phyloP scores from a whole-genome alignment of 495 filamentous ascomycete genomes.

The Penicillium diatomitis region DNA sequence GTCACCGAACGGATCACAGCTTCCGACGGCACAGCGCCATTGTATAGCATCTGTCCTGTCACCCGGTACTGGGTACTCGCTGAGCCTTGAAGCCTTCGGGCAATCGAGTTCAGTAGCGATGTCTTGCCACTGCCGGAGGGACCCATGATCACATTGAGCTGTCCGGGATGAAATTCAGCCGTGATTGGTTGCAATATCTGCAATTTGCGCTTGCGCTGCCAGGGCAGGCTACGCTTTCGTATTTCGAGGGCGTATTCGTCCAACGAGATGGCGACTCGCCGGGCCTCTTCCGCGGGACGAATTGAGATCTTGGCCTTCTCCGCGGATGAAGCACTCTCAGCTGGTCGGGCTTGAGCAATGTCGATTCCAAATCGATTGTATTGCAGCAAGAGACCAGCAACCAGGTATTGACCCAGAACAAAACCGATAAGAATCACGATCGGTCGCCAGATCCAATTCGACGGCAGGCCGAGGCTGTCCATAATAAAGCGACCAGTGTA shows the following conservation, averaged over 20 bases:
- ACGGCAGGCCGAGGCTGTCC: constrained; percentile 52
- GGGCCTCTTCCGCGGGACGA: constrained; percentile 40
- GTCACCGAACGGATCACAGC: constrained; percentile 58
- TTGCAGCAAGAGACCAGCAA: constrained; percentile 46
- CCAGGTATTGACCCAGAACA: constrained; percentile 44
- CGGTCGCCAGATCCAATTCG: constrained; percentile 52
- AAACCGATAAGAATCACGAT: constrained; percentile 52
- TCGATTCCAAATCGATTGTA: constrained; percentile 52
- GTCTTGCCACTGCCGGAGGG: constrained; percentile 70
- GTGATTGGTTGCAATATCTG: constrained; percentile 57
- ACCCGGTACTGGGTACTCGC: constrained; percentile 43
- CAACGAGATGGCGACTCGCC: constrained; percentile 50
- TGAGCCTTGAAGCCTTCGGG: constrained; percentile 49
- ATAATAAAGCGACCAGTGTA: constrained; percentile 62
- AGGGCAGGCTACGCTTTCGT: constrained; percentile 44
- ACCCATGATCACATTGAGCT: constrained; percentile 69
- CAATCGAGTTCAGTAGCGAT: constrained; percentile 59
- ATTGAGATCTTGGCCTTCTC: constrained; percentile 53
- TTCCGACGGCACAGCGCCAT: constrained; percentile 54
- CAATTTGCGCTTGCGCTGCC: constrained; percentile 36
- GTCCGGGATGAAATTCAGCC: constrained; percentile 50
- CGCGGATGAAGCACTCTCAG: constrained; percentile 46
- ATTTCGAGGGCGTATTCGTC: constrained; percentile 52
- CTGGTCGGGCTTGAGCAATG: constrained; percentile 45
- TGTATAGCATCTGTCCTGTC: constrained; percentile 54